Evolutionary conservation across 139 green algal genomes (phyloP).

Genomic region (Spirogloea muscicola): DNA sequence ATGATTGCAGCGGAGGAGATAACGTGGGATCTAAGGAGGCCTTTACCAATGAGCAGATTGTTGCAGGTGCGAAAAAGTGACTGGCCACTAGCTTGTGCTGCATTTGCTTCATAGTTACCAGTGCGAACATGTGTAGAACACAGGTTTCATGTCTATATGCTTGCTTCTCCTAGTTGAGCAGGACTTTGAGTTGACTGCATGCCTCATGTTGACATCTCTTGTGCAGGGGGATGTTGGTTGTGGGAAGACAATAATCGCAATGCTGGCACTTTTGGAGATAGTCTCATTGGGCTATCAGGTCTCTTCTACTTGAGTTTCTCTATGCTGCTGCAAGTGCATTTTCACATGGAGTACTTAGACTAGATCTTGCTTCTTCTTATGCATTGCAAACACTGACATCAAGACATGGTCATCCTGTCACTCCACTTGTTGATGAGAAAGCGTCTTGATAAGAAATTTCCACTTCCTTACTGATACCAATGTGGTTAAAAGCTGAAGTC

Average conservation of each 20-base stretch:
- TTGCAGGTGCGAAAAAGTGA: constrained; percentile 58
- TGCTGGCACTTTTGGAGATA: constrained; percentile 61
- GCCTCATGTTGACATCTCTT: background rate
- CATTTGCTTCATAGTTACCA: background rate
- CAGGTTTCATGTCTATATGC: background rate
- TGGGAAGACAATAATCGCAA: constrained; percentile 88
- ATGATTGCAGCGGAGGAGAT: constrained; percentile 53
- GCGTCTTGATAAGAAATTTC: too few relatives aligned
- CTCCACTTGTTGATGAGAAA: too few relatives aligned
- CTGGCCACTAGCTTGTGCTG: background rate
- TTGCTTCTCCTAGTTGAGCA: background rate
- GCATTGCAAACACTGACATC: too few relatives aligned
- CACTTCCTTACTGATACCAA: too few relatives aligned
- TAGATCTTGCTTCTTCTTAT: too few relatives aligned
- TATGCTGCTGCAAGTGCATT: too few relatives aligned
- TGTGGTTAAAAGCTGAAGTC: too few relatives aligned
- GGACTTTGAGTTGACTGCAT: background rate
- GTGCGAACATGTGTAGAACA: background rate
- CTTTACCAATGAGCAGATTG: constrained; percentile 73
- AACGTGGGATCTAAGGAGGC: constrained; percentile 53
- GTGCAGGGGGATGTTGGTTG: constrained; percentile 88
- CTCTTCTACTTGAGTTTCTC: too few relatives aligned
- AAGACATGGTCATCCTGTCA: too few relatives aligned
- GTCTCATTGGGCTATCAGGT: constrained; percentile 62
- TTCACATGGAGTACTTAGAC: too few relatives aligned